Evolutionary conservation across 106 monocot genomes (phyloP).

Genomic region (Narthecium ossifragum): DNA sequence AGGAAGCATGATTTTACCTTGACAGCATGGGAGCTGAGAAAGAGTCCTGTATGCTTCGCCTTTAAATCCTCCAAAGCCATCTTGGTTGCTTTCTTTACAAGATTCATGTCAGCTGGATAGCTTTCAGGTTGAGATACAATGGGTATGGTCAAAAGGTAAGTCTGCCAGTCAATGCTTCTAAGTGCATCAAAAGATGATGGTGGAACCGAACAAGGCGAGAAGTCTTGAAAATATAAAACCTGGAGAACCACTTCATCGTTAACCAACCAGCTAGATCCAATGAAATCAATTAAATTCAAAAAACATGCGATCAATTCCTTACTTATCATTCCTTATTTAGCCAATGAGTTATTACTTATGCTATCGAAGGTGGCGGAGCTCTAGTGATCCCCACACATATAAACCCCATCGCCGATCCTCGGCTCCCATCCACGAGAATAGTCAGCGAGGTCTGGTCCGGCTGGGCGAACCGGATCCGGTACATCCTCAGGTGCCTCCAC

Average conservation of each 20-base stretch:
- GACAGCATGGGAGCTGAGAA: slow-evolving; percentile 42
- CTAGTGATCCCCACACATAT: too few species aligned
- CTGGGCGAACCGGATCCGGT: too few species aligned
- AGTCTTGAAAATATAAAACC: slow-evolving; percentile 73
- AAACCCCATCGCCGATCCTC: too few species aligned
- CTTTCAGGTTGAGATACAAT: slow-evolving; percentile 6
- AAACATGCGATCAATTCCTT: too few species aligned
- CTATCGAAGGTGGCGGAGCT: too few species aligned
- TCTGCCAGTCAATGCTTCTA: slow-evolving; percentile 55
- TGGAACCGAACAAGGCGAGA: slow-evolving; percentile 36
- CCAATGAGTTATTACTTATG: too few species aligned
- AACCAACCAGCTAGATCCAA: background rate
- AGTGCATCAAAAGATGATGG: slow-evolving; percentile 26
- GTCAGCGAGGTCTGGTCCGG: too few species aligned
- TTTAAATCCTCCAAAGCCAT: slow-evolving; percentile 67
- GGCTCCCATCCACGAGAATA: too few species aligned
- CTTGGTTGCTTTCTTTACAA: slow-evolving; percentile 56
- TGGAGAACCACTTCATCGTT: slow-evolving; percentile 13
- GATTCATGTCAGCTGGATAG: slow-evolving; percentile 21
- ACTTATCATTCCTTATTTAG: too few species aligned
- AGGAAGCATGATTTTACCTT: slow-evolving; percentile 25
- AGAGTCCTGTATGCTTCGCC: slow-evolving; percentile 34
- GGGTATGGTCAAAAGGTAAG: slow-evolving; percentile 17
- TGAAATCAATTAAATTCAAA: too few species aligned
- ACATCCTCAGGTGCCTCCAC: too few species aligned